Evolutionary conservation across 2,329 filamentous ascomycete genomes (phyloP).

Genomic region (Penicillium sp.): DNA sequence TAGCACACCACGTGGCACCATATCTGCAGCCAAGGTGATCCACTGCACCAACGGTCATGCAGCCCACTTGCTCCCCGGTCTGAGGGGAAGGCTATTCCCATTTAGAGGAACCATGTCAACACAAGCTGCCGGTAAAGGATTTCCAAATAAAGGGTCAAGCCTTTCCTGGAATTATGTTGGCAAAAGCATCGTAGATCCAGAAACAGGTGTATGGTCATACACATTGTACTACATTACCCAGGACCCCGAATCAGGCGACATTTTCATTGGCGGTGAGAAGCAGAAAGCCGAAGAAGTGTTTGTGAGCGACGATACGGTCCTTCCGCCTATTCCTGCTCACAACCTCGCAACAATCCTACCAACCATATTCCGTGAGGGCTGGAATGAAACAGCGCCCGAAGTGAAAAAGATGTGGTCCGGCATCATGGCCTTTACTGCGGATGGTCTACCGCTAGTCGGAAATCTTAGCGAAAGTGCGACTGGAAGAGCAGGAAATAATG

Average conservation of each 20-base stretch:
- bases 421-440: not conserved
- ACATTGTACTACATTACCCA: not conserved
- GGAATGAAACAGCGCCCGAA: not conserved
- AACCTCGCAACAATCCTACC: not conserved
- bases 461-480: not conserved
- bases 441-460: not conserved
- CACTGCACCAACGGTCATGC: not conserved
- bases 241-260: not conserved
- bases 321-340: not conserved
- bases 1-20: not conserved
- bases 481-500: not conserved
- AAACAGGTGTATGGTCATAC: not conserved
- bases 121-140: not conserved
- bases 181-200: not conserved
- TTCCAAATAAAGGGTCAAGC: not conserved
- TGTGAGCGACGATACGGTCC: not conserved
- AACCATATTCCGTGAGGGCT: not conserved
- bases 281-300: not conserved
- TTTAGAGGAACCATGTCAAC: not conserved
- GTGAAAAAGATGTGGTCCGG: not conserved
- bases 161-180: not conserved
- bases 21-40: not conserved
- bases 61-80: not conserved
- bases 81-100: not conserved
- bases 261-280: not conserved